A percentile compares a stretch with the other conserved stretches of the same genome.
Evolutionary conservation across 345 rosid species (phyloP).

Genomic region (Cardiospermum halicacabum): DNA sequence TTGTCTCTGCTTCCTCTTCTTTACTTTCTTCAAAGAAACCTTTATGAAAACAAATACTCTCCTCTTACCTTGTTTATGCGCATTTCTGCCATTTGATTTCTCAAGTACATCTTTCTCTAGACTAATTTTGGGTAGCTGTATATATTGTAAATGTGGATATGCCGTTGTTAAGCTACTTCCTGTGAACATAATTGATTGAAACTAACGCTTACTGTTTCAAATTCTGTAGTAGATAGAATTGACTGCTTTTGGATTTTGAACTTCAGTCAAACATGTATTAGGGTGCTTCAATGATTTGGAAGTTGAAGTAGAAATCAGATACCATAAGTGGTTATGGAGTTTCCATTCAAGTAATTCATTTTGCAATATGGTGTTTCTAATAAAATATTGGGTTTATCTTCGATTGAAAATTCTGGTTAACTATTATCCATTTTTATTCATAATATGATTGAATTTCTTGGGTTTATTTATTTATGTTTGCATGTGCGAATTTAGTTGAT

Average conservation of each 20-base stretch:
- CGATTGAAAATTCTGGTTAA: neutral
- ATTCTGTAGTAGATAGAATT: neutral
- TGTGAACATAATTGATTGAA: neutral
- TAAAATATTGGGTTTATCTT: neutral
- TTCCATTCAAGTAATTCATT: neutral
- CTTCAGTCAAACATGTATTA: neutral
- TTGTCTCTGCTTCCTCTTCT: neutral
- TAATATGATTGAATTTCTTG: neutral
- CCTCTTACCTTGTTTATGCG: neutral
- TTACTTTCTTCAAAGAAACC: too few species aligned
- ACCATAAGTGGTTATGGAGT: neutral
- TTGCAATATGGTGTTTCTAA: neutral
- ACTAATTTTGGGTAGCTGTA: too few species aligned
- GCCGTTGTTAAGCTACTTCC: neutral
- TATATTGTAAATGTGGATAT: neutral
- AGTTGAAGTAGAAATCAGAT: neutral
- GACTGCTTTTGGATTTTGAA: neutral
- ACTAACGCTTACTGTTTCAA: neutral
- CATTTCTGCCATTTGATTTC: too few species aligned
- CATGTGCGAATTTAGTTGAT: neutral
- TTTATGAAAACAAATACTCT: neutral
- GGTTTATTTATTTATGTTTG: neutral
- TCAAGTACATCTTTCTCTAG: neutral
- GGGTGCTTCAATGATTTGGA: neutral
- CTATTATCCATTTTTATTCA: neutral